Evolutionary conservation across 768 basidiomycete genomes (phyloP).

Genomic region (Macrolepiota albuminosa): DNA sequence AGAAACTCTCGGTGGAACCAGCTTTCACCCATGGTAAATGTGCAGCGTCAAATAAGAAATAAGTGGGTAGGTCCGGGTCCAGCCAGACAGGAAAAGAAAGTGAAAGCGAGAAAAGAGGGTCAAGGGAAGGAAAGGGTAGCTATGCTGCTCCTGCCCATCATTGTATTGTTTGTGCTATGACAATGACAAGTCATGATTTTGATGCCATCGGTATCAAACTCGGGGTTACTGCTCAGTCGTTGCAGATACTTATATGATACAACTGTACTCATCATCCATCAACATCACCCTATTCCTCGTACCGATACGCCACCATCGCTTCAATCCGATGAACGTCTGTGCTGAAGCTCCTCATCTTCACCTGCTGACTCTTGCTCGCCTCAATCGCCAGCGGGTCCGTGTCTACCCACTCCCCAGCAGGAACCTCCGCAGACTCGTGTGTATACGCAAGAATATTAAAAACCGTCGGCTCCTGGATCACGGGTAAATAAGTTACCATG

Average conservation of each 20-base stretch:
- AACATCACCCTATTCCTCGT: slow-evolving; percentile 59
- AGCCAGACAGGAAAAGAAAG: slow-evolving; percentile 36
- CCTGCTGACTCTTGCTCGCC: slow-evolving; percentile 87
- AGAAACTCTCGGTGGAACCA: slow-evolving; percentile 77
- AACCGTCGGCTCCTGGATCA: slow-evolving; percentile 90
- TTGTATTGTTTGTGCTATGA: slow-evolving; percentile 25
- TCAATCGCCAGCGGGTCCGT: slow-evolving; percentile 91
- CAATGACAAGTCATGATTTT: slow-evolving; percentile 11
- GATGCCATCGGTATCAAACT: slow-evolving; percentile 26
- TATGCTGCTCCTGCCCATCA: slow-evolving; percentile 9
- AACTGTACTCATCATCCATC: neutral
- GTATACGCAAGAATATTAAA: slow-evolving; percentile 99
- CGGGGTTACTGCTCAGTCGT: neutral
- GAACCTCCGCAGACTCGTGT: slow-evolving; percentile 85
- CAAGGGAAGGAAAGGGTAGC: slow-evolving; percentile 11
- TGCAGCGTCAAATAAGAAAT: slow-evolving; percentile 18
- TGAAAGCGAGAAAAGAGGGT: slow-evolving; percentile 21
- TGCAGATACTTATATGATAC: neutral
- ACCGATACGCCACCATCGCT: slow-evolving; percentile 96
- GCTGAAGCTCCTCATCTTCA: slow-evolving; percentile 94
- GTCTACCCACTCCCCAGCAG: slow-evolving; percentile 93
- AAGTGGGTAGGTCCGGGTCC: slow-evolving; percentile 46
- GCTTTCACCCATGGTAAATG: slow-evolving; percentile 50
- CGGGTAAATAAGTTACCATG: slow-evolving; percentile 93
- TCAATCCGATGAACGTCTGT: slow-evolving; percentile 98